Evolutionary conservation across 345 rosid species (phyloP), one percentile per base, ranked within the genome.

Genomic region (Orychophragmus violaceus): DNA sequence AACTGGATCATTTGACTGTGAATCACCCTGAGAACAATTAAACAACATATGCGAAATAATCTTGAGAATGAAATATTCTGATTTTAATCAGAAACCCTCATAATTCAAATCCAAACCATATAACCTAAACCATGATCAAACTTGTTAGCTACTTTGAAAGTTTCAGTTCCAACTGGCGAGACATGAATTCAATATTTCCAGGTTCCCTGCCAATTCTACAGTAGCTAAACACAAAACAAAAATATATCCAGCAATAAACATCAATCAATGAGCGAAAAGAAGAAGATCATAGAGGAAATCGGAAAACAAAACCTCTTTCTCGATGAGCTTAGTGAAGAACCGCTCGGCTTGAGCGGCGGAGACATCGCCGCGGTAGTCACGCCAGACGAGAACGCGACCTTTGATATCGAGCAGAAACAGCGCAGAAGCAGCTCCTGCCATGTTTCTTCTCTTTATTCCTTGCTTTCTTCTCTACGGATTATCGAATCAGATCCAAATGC

Each of bases 361-460:
- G 75, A 90, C 95, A 27, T 93, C 97, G 16, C 97, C 98, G 36
- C 96, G 97, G 73, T 88, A 93, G 77, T 90, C 98, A 23, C 91
- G 97, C 98, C 98, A 93, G 23, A 90, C 87, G 46, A 86, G 85
- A 69, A 93, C 85, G 11, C 89, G 96, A 23, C 98, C 97, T 63
- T 93, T 93, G 76, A 90, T 85, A 74, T 93, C 94, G 17, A 88
- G 85, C 36, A 88, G 86, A 75, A 93, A 93, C 75, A 93, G 86
- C 30, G 97, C 97, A 42, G 98, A 93, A 52, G 81, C 92, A 46
- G 96, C 99, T 59, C 98, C 95, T n/a, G 92, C 84, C 99, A 88
- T 90, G 62, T 33, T 28, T 45, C 13, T 6, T 13, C n/a, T 3
- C 16, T 57, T 6, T 22, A 2, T 0, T 59, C n/a, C n/a, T 37